These are phyloP conservation scores for Clausena lansium DNA, from an alignment of 345 rosid genomes.

Conservation along the genomic window DNA sequence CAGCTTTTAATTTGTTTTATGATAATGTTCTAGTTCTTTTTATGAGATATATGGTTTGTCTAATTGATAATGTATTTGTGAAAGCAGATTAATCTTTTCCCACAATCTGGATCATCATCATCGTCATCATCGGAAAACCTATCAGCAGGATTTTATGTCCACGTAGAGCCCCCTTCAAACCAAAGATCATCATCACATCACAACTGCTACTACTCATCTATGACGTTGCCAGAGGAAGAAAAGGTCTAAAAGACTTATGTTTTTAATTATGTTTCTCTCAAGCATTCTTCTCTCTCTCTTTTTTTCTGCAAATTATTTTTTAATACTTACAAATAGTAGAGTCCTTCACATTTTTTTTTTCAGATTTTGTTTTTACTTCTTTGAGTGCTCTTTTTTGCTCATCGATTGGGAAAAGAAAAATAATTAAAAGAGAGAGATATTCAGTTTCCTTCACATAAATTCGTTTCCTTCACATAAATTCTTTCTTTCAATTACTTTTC, in stretches of 20 bases:
- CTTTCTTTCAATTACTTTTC: too few relatives aligned
- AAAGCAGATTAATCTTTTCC: conserved; percentile 41
- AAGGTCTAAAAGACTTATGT: conserved; percentile 29
- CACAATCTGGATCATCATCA: conserved; percentile 8
- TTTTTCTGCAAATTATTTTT: too few relatives aligned
- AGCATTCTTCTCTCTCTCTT: too few relatives aligned
- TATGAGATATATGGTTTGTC: neutral
- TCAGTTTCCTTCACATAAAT: too few relatives aligned
- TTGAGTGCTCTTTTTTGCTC: neutral
- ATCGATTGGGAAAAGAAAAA: too few relatives aligned
- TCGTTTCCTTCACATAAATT: too few relatives aligned
- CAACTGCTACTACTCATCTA: conserved; percentile 21
- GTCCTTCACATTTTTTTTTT: neutral
- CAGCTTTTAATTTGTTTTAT: too few relatives aligned
- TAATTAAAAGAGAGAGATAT: too few relatives aligned
- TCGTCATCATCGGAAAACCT: conserved; percentile 24
- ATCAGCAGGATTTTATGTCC: conserved; percentile 35
- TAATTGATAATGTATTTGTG: neutral
- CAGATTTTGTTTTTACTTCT: neutral
- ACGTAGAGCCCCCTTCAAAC: conserved; percentile 64
- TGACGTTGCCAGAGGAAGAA: conserved; percentile 35
- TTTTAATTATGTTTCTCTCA: too few relatives aligned
- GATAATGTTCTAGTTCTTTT: neutral
- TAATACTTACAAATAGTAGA: too few relatives aligned
- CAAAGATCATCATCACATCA: conserved; percentile 36